Base-by-base conservation (phyloP, 2,329 filamentous ascomycete genomes). In the Pseudogymnoascus verrucosus region DNA sequence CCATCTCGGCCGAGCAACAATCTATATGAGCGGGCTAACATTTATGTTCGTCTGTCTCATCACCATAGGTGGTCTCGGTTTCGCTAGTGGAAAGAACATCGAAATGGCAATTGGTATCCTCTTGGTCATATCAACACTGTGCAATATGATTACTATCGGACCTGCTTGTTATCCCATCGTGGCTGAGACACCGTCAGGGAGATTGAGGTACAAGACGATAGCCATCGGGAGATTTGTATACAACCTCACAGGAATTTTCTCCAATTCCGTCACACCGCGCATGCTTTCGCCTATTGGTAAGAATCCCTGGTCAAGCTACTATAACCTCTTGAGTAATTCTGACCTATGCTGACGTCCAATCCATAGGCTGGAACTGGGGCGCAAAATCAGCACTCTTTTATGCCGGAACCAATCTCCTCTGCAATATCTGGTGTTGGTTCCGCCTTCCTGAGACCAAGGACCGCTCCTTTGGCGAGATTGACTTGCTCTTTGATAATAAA, bases 401-500 rank as follows among this genome's bases (percentile, higher is more conserved):
- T 57, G 71, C 71, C 39, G 71, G 71, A 6, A 68, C 70, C 14
- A 70, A 71, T n/a, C 63, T 69, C 1, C 63, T 72, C 5, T 74
- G 72, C 63, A 69, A 73, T 5, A 65, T 70, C 23, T 74, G 69
- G 67, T 71, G 70, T 16, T 72, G 68, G 66, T 65, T 68, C 79
- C 84, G 88, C 21, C 80, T 93, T 0, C 91, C 91, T 0, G 91
- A 96, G 73, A 90, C 91, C 0, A 80, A 80, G 5, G 91, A 89
- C 14, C 85, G 90, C 59, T 89, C 89, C 0, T 96, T 93, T 71
- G 91, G 90, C 6, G 91, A 96, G 76, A 78, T 96, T 64, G 91
- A 96, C 73, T 71, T 93, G 63, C 80, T 96, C 59, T 96, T 96
- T 71, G 89, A 95, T 76, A 82, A 84, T 66, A 78, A 81, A 2